Conservation (phyloP, 2,329 filamentous ascomycete genomes). For the Fusarium sp. region DNA sequence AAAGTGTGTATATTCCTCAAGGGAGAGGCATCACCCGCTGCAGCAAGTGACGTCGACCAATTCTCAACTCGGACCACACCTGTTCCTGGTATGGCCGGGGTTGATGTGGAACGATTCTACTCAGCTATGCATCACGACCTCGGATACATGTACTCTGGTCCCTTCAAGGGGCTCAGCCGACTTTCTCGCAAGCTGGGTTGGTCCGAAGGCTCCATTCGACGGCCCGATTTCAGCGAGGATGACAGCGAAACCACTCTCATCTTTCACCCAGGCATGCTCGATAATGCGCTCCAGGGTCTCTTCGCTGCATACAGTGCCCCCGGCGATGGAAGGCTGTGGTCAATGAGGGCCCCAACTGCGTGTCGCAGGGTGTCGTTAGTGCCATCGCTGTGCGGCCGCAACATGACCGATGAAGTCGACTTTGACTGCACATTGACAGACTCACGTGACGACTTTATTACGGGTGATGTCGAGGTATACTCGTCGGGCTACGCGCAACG, state of each 20-base stretch:
- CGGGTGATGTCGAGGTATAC: too few species aligned
- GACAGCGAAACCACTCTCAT: not conserved
- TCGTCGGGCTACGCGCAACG: too few species aligned
- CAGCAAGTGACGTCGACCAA: not conserved
- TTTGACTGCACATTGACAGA: slow-evolving; percentile 40
- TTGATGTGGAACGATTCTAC: not conserved
- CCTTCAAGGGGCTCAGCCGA: not conserved
- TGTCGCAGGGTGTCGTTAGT: too few species aligned
- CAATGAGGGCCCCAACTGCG: not conserved
- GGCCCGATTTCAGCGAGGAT: not conserved
- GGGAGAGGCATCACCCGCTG: not conserved
- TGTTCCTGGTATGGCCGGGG: not conserved
- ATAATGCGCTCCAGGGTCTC: not conserved
- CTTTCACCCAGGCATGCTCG: slow-evolving; percentile 2
- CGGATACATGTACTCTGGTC: not conserved
- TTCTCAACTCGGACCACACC: not conserved
- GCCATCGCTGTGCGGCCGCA: not conserved
- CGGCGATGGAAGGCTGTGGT: slow-evolving; percentile 3
- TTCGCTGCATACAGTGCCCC: slow-evolving; percentile 15
- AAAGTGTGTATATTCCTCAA: not conserved
- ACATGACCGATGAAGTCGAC: slow-evolving; percentile 43
- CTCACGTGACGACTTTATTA: too few species aligned
- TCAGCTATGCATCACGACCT: not conserved
- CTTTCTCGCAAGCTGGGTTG: not conserved
- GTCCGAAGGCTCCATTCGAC: not conserved